A percentile compares a stretch with the other conserved stretches of the same genome.
Evolutionary conservation across 306 rosid genomes (phyloP).

Genomic region (Cicer yamashitae): DNA sequence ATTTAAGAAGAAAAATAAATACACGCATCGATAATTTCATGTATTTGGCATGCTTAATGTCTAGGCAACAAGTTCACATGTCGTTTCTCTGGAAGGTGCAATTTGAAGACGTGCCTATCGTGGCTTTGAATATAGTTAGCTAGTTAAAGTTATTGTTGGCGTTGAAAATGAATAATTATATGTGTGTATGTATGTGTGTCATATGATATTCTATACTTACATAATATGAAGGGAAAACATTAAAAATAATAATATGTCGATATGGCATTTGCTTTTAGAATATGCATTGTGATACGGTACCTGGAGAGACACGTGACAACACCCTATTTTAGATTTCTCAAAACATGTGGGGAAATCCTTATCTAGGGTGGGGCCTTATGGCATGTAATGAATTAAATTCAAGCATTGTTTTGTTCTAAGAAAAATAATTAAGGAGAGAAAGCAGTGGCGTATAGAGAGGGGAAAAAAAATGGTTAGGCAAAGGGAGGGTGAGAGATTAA

Average conservation of each 20-base stretch:
- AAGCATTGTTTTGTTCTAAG: neutral
- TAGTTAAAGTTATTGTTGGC: neutral
- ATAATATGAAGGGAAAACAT: neutral
- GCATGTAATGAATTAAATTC: neutral
- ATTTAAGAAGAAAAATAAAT: no score
- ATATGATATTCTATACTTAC: neutral
- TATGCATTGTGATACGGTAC: slow-evolving; percentile 21
- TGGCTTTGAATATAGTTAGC: neutral
- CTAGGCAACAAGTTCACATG: neutral
- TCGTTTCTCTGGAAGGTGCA: neutral
- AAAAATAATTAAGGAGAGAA: no score
- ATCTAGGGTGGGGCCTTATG: slow-evolving; percentile 42
- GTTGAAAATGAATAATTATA: slow-evolving; percentile 21
- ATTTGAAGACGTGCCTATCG: slow-evolving; percentile 33
- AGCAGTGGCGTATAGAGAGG: no score
- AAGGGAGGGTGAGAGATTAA: no score
- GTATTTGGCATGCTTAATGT: neutral
- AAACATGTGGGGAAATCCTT: slow-evolving; percentile 41
- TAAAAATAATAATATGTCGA: neutral
- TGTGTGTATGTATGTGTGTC: neutral
- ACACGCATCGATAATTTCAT: neutral
- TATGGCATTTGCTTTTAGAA: neutral
- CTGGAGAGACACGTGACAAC: slow-evolving; percentile 28
- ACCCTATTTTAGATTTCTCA: slow-evolving; percentile 29
- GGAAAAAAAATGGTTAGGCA: no score